These are phyloP conservation scores for Diversispora eburnea DNA, from an alignment of 192 early-diverging fungal genomes.

Conservation along the genomic window DNA sequence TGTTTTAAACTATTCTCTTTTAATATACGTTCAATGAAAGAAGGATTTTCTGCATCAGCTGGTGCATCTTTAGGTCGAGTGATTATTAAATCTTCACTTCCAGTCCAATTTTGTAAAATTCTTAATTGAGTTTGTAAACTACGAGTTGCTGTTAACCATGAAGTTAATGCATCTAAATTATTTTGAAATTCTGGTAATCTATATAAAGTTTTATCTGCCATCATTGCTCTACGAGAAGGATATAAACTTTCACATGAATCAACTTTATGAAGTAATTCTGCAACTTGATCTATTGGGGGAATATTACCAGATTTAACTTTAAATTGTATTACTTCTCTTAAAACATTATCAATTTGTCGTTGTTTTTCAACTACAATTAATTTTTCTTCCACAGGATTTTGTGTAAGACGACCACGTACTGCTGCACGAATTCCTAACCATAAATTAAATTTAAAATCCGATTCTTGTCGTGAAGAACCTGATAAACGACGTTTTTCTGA, in stretches of 20 bases:
- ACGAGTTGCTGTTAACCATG: slow-evolving; percentile 72
- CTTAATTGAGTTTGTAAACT: slow-evolving; percentile 66
- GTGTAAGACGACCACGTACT: slow-evolving; percentile 52
- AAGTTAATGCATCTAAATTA: slow-evolving; percentile 67
- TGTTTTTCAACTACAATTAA: slow-evolving; percentile 63
- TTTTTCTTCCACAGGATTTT: slow-evolving; percentile 54
- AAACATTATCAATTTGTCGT: slow-evolving; percentile 49
- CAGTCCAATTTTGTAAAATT: slow-evolving; percentile 82
- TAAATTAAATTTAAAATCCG: slow-evolving; percentile 40
- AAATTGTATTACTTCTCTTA: slow-evolving; percentile 67
- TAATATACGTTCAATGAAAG: slow-evolving; percentile 82
- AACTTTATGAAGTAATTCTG: slow-evolving; percentile 68
- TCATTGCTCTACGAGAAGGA: slow-evolving; percentile 60
- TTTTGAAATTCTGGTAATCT: slow-evolving; percentile 62
- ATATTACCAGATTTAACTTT: slow-evolving; percentile 36
- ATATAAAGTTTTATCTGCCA: slow-evolving; percentile 64
- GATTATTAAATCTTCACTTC: slow-evolving; percentile 62
- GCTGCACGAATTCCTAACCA: slow-evolving; percentile 73
- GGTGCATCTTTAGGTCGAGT: slow-evolving; percentile 51
- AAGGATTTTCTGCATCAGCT: slow-evolving; percentile 49
- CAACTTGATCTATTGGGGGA: slow-evolving; percentile 56
- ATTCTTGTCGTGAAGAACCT: slow-evolving; percentile 31
- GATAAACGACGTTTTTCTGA: slow-evolving; percentile 73
- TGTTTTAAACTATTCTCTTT: slow-evolving; percentile 77
- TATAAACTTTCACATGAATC: slow-evolving; percentile 78